These are phyloP conservation scores for Alternaria dauci DNA, from an alignment of 2,329 filamentous ascomycete genomes.

Conservation along the genomic window DNA sequence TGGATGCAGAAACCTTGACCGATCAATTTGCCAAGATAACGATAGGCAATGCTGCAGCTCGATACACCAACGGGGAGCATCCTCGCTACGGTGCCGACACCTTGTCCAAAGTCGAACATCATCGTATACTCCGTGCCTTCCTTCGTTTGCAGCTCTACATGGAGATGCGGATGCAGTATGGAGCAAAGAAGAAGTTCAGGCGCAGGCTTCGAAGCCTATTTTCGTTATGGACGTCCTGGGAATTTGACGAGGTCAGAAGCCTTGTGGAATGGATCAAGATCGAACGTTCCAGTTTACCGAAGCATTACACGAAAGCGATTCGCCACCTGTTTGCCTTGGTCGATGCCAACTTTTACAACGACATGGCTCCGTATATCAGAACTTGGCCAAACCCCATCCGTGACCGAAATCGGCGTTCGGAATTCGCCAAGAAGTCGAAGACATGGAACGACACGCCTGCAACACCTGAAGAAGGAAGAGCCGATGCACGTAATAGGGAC, in stretches of 20 bases:
- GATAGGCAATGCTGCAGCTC: neutral
- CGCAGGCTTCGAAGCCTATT: slow-evolving; percentile 1
- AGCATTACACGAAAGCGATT: neutral
- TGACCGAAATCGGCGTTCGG: neutral
- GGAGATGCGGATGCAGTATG: neutral
- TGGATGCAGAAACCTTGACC: neutral
- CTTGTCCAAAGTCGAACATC: slow-evolving; percentile 2
- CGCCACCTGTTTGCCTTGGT: neutral
- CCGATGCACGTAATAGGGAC: neutral
- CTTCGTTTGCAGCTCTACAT: neutral
- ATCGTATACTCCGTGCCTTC: neutral
- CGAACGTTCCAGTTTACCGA: neutral
- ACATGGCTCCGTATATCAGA: neutral
- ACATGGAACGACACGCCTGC: slow-evolving; percentile 1
- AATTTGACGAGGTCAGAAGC: slow-evolving; percentile 10
- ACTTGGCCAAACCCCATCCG: neutral
- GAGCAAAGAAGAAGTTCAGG: neutral
- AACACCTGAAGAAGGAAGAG: neutral
- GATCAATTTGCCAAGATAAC: slow-evolving; percentile 2
- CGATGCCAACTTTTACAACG: neutral
- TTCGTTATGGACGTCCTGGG: slow-evolving; percentile 1
- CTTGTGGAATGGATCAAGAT: slow-evolving; percentile 8
- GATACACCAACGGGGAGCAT: neutral
- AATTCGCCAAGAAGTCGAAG: slow-evolving; percentile 1
- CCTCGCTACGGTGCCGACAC: neutral